These are phyloP conservation scores for Populus nigra DNA, from an alignment of 345 rosid genomes.

Conservation along the genomic window DNA sequence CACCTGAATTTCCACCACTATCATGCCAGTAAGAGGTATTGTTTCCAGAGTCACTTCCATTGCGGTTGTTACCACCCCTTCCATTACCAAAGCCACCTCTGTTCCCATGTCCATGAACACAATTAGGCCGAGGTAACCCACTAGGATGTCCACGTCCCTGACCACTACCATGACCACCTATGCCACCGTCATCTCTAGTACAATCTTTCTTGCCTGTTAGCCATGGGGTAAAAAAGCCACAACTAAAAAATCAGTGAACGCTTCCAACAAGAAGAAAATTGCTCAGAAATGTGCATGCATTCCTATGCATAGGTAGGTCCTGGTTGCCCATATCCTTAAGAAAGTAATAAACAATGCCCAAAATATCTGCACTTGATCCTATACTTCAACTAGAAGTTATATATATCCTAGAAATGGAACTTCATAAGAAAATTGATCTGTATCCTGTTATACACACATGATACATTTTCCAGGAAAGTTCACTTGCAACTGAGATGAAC, in stretches of 20 bases:
- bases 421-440: too few relatives aligned
- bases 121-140: not conserved
- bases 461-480: too few relatives aligned
- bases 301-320: too few relatives aligned
- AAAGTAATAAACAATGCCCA: too few relatives aligned
- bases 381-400: too few relatives aligned
- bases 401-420: too few relatives aligned
- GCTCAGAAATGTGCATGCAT: too few relatives aligned
- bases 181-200: not conserved
- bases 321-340: too few relatives aligned
- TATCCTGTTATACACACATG: too few relatives aligned
- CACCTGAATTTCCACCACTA: conserved; percentile 1
- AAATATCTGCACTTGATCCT: too few relatives aligned
- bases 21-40: not conserved
- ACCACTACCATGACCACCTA: not conserved
- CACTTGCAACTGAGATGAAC: too few relatives aligned
- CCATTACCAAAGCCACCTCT: not conserved
- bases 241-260: not conserved
- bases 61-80: not conserved
- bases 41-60: not conserved
- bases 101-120: not conserved
- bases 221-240: not conserved
- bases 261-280: too few relatives aligned
- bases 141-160: not conserved
- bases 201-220: not conserved